Conservation (phyloP, 2,329 filamentous ascomycete species). For the Penicillium thymicola region DNA sequence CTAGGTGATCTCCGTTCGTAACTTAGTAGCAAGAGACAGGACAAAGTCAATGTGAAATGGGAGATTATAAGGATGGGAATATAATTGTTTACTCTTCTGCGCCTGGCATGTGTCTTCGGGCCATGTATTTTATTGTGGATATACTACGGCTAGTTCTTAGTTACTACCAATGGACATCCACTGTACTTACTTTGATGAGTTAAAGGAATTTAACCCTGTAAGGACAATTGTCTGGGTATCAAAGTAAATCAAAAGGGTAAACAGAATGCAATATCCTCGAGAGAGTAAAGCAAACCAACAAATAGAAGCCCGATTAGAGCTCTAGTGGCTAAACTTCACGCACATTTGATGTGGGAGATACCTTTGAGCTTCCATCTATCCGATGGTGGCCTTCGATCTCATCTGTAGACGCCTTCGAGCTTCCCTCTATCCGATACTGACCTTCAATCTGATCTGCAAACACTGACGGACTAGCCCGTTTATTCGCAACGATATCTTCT, state of each 20-base stretch:
- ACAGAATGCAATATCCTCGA: too few relatives aligned
- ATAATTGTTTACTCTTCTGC: background rate
- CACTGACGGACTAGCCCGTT: slow-evolving; percentile 6
- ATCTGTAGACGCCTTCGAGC: background rate
- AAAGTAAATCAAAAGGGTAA: background rate
- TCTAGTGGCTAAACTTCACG: background rate
- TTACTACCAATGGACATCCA: background rate
- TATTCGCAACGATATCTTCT: slow-evolving; percentile 8
- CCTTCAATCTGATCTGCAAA: background rate
- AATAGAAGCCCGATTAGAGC: background rate
- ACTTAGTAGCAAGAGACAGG: too few relatives aligned
- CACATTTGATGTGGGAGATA: background rate
- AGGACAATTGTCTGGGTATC: background rate
- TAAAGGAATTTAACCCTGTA: background rate
- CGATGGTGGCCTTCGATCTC: background rate
- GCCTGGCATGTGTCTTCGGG: background rate
- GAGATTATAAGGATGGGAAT: background rate
- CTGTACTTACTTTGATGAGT: background rate
- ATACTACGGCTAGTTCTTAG: background rate
- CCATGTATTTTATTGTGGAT: background rate
- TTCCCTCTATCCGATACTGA: background rate
- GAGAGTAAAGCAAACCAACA: background rate
- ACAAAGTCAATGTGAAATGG: background rate
- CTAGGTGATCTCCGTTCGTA: slow-evolving; percentile 1
- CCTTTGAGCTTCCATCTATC: background rate